A percentile compares a stretch with the other conserved stretches of the same genome.
phyloP scores from a whole-genome alignment of 129 eudicot genomes.

The Ambrosia artemisiifolia region DNA sequence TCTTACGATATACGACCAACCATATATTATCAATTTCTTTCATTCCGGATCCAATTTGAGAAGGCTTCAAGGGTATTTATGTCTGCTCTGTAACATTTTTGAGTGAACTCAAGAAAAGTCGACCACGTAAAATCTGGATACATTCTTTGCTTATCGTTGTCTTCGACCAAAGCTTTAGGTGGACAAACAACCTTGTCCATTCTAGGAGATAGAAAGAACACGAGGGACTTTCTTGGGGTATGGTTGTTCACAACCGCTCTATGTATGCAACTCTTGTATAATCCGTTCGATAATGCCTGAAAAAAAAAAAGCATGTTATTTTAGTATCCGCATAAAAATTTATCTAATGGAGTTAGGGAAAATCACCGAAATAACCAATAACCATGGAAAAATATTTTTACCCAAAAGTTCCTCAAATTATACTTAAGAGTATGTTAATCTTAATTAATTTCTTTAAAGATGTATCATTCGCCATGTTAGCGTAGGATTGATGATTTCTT shows the following conservation, averaged over 20 bases:
- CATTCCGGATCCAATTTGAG: constrained; percentile 56
- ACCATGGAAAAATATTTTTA: no score
- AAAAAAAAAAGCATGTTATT: background rate
- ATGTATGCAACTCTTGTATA: constrained; percentile 88
- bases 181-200: constrained; percentile 60
- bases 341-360: no score
- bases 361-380: no score
- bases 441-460: no score
- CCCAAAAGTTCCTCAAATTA: no score
- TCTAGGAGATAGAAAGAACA: constrained; percentile 77
- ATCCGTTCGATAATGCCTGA: constrained; percentile 91
- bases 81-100: constrained; percentile 78
- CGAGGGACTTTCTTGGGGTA: constrained; percentile 69
- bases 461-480: no score
- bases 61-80: constrained; percentile 80
- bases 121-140: constrained; percentile 96
- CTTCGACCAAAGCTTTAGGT: constrained; percentile 51
- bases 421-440: no score
- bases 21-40: background rate
- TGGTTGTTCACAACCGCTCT: constrained; percentile 74
- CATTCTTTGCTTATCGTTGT: constrained; percentile 32
- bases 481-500: no score
- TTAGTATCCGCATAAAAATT: no score
- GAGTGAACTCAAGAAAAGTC: constrained; percentile 65
- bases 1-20: no score